Percentiles rank a stretch among this genome's conserved stretches.
These are phyloP conservation scores for Metschnikowia lunata DNA, from an alignment of 805 yeast genomes.

Conservation along the genomic window DNA sequence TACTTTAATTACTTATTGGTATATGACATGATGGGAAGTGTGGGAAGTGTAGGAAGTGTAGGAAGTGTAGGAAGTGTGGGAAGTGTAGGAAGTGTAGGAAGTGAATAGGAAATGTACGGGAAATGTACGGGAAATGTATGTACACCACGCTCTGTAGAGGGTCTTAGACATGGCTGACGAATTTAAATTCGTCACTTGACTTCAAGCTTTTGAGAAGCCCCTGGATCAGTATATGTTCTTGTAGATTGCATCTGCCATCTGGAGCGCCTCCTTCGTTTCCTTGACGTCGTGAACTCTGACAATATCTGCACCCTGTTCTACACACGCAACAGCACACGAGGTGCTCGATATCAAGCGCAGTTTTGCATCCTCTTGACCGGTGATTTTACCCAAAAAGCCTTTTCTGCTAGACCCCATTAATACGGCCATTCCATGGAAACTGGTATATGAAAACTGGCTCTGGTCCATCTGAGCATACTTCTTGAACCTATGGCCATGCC, in stretches of 20 bases:
- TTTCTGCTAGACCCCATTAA: constrained; percentile 88
- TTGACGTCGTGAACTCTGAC: constrained; percentile 84
- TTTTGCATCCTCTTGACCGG: constrained; percentile 50
- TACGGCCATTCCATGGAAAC: constrained; percentile 57
- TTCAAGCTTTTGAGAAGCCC: neutral
- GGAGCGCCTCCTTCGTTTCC: constrained; percentile 43
- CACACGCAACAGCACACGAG: constrained; percentile 67
- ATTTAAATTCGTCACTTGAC: neutral
- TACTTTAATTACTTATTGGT: neutral
- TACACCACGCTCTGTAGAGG: neutral
- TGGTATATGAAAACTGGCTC: constrained; percentile 25
- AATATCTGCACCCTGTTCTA: constrained; percentile 70
- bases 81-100: too few species aligned
- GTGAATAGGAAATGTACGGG: too few species aligned
- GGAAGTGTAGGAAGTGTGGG: too few species aligned
- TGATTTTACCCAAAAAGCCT: constrained; percentile 73
- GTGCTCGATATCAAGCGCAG: constrained; percentile 76
- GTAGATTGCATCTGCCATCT: constrained; percentile 73
- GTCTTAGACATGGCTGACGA: neutral
- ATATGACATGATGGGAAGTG: too few species aligned
- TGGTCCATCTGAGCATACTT: constrained; percentile 35
- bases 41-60: too few species aligned
- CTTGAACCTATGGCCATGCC: constrained; percentile 46
- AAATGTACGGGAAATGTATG: too few species aligned
- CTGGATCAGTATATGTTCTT: neutral